Evolutionary conservation across 2,329 filamentous ascomycete species (phyloP).

Genomic region (Xylariaceae sp.): DNA sequence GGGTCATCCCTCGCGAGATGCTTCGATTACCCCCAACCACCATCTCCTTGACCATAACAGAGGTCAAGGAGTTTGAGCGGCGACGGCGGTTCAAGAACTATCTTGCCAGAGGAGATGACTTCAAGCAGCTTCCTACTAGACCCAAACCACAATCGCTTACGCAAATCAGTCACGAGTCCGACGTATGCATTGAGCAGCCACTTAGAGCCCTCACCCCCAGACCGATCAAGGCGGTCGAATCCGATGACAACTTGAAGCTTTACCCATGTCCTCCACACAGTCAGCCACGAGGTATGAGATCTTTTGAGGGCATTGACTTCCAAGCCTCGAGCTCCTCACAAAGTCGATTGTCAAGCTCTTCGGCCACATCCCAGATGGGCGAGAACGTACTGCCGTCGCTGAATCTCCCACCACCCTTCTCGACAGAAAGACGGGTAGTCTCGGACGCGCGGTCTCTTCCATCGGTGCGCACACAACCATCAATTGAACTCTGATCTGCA

Average conservation of each 20-base stretch:
- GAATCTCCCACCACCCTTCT: constrained; percentile 31
- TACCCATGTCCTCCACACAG: constrained; percentile 16
- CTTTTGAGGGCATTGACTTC: constrained; percentile 14
- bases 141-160: constrained; percentile 7
- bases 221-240: constrained; percentile 5
- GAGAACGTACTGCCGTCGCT: constrained; percentile 18
- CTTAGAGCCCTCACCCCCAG: constrained; percentile 9
- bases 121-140: constrained; percentile 19
- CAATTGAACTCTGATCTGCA: background rate
- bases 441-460: constrained; percentile 30
- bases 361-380: constrained; percentile 9
- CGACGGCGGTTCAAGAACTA: constrained; percentile 34
- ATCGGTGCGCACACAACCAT: constrained; percentile 19
- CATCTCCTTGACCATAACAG: constrained; percentile 39
- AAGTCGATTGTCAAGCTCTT: constrained; percentile 18
- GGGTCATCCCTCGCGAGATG: constrained; percentile 31
- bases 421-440: constrained; percentile 23
- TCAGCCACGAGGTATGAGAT: constrained; percentile 13
- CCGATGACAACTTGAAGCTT: constrained; percentile 15
- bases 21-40: constrained; percentile 40
- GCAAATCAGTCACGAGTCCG: constrained; percentile 13
- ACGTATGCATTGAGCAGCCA: constrained; percentile 10
- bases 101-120: constrained; percentile 28
- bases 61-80: constrained; percentile 40
- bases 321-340: constrained; percentile 18